Evolutionary conservation across 805 yeast genomes (phyloP).

Genomic region (Alloascoidea africana): DNA sequence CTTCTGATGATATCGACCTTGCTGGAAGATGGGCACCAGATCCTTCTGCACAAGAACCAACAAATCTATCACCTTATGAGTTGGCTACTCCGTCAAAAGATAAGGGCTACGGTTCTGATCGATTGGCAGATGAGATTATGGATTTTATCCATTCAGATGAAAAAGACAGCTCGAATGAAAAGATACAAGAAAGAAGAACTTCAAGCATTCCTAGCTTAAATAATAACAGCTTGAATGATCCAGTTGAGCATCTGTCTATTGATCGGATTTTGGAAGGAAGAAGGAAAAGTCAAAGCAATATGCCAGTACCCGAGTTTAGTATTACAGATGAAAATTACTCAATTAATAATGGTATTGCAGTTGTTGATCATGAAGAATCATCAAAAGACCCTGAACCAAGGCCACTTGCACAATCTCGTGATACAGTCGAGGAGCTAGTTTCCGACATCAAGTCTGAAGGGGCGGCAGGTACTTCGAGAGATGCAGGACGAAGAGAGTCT

Average conservation of each 20-base stretch:
- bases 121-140: neutral
- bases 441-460: neutral
- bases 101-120: neutral
- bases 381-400: neutral
- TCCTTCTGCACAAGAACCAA: neutral
- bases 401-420: neutral
- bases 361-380: neutral
- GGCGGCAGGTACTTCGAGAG: neutral
- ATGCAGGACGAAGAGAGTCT: neutral
- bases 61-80: neutral
- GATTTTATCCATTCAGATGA: too few relatives aligned
- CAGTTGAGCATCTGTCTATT: neutral
- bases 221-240: neutral
- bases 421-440: neutral
- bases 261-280: neutral
- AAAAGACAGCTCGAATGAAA: neutral
- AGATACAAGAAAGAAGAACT: neutral
- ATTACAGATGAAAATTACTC: neutral
- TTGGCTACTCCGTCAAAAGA: neutral
- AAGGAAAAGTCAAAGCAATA: neutral
- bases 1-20: neutral
- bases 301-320: neutral
- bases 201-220: neutral
- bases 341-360: too few relatives aligned
- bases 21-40: slow-evolving; percentile 1